phyloP scores from a whole-genome alignment of 495 filamentous ascomycete species.

The Wilcoxina mikolae region DNA sequence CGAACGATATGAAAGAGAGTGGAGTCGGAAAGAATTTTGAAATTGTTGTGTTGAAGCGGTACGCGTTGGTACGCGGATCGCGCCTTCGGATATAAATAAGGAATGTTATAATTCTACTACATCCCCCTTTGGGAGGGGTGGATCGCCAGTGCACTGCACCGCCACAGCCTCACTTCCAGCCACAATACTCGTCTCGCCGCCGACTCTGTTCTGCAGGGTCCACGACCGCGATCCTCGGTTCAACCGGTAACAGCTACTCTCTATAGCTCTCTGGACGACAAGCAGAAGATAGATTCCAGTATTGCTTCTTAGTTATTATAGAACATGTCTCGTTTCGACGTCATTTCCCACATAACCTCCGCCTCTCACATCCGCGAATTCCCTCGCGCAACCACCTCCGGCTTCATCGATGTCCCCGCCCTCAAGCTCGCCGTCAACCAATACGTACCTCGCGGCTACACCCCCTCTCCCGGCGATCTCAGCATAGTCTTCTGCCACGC shows the following conservation, averaged over 20 bases:
- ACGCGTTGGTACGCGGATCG: no score
- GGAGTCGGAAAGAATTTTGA: neutral
- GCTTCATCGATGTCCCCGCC: constrained; percentile 45
- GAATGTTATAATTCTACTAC: no score
- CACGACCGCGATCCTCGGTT: neutral
- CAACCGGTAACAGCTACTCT: neutral
- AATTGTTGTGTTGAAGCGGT: neutral
- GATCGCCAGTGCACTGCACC: no score
- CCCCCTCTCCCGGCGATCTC: constrained; percentile 52
- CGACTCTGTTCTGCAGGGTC: no score
- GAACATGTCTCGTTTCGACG: neutral
- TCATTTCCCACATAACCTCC: constrained; percentile 15
- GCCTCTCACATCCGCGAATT: constrained; percentile 56
- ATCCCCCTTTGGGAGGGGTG: no score
- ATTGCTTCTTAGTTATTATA: neutral
- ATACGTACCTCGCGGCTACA: constrained; percentile 38
- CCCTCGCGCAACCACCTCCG: constrained; percentile 40
- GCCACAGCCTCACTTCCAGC: no score
- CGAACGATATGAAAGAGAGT: neutral
- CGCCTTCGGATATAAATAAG: no score
- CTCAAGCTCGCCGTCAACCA: constrained; percentile 65
- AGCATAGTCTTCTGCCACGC: constrained; percentile 76
- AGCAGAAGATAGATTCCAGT: neutral
- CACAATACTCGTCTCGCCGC: no score
- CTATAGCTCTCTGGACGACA: neutral